phyloP scores from a whole-genome alignment of 2,329 filamentous ascomycete species.

The Dactylonectria macrodidyma region DNA sequence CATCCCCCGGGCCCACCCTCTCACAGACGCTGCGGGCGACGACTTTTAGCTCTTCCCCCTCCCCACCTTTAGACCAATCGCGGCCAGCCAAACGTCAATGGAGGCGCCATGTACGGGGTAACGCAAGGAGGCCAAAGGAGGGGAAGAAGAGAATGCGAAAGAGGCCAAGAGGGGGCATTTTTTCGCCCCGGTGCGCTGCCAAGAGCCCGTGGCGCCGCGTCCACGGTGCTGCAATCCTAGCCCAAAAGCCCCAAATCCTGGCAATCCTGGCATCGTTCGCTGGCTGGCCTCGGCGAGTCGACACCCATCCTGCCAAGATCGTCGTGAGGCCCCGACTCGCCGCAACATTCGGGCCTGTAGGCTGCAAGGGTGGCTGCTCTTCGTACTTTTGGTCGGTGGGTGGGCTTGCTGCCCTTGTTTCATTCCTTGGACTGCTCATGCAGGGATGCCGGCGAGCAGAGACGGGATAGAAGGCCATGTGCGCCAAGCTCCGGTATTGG shows the following conservation, averaged over 20 bases:
- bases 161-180: conserved; percentile 5
- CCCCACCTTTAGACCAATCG: conserved; percentile 40
- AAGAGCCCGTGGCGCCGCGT: conserved; percentile 21
- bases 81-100: conserved; percentile 34
- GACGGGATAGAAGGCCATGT: conserved; percentile 17
- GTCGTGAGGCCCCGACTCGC: conserved; percentile 27
- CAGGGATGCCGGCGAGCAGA: conserved; percentile 1
- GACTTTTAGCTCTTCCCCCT: conserved; percentile 16
- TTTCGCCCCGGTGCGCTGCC: conserved; percentile 22
- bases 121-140: conserved; percentile 22
- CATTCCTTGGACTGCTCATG: conserved; percentile 28
- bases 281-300: conserved; percentile 26
- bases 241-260: background rate
- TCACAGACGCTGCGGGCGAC: conserved; percentile 16
- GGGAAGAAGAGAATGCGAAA: conserved; percentile 19
- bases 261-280: conserved; percentile 8
- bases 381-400: conserved; percentile 14
- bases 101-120: conserved; percentile 25
- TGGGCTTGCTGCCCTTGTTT: conserved; percentile 32
- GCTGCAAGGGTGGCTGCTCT: conserved; percentile 27
- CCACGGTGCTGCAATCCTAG: too few species aligned
- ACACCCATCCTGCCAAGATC: conserved; percentile 32
- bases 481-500: conserved; percentile 18
- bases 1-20: background rate
- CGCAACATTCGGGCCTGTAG: conserved; percentile 34